Percentiles rank a stretch among this genome's conserved stretches.
These are phyloP conservation scores for Blumeriella jaapii DNA, from an alignment of 2,329 filamentous ascomycete species.

Conservation along the genomic window DNA sequence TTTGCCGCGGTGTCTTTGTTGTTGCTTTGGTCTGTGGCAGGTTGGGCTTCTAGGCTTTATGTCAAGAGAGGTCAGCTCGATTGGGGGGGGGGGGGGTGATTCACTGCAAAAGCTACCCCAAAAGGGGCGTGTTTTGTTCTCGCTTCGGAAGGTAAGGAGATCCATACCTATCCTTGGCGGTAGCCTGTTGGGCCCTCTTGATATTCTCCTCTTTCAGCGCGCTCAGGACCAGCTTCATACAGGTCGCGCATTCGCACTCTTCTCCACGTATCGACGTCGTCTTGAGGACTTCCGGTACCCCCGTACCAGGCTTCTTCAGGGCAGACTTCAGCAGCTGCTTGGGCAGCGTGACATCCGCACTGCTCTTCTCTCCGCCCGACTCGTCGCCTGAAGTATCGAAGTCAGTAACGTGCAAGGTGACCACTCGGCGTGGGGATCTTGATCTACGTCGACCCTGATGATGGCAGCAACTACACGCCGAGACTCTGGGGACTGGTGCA, in stretches of 20 bases:
- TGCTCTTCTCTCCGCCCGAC: conserved; percentile 1
- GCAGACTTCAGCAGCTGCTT: conserved; percentile 3
- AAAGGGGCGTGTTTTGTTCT: too few species aligned
- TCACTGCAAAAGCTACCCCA: too few species aligned
- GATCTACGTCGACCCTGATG: not conserved
- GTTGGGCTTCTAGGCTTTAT: too few species aligned
- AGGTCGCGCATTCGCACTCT: conserved; percentile 2
- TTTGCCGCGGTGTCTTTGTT: too few species aligned
- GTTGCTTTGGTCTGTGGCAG: not conserved
- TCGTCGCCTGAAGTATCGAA: conserved; percentile 3
- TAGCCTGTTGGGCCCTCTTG: conserved; percentile 1
- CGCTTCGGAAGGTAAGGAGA: too few species aligned
- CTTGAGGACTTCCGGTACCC: conserved; percentile 1
- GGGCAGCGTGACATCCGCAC: too few species aligned
- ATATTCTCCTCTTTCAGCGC: conserved; percentile 3
- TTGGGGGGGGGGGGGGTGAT: too few species aligned
- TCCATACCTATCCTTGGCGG: conserved; percentile 3
- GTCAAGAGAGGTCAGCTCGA: too few species aligned
- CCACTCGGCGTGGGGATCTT: not conserved
- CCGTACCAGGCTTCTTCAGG: conserved; percentile 1
- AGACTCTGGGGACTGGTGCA: not conserved
- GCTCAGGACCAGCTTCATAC: conserved; percentile 1
- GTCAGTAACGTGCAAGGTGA: conserved; percentile 4
- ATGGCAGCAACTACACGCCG: conserved; percentile 1
- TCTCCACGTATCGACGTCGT: not conserved